Base-by-base conservation (phyloP, 192 early-diverging fungal genomes). In the Allomyces macrogynus region DNA sequence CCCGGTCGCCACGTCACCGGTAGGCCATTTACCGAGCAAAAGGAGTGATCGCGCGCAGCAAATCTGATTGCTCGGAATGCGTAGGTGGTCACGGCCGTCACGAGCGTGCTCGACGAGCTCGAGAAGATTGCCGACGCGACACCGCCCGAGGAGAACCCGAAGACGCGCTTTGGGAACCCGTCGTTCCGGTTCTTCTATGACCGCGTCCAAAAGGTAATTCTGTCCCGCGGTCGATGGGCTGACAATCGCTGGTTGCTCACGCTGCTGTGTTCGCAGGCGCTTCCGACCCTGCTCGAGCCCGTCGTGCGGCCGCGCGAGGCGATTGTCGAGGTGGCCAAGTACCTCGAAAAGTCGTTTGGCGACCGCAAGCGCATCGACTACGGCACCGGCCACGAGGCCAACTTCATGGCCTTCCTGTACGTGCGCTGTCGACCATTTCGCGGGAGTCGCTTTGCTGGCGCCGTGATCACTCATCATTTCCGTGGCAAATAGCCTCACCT, bases 311-410 rank as follows among this genome's bases (percentile, higher is more conserved):
- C 67, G 10, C 43, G 68, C 0, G 73, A 70, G 1, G 70, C 74
- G 27, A 69, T 76, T 5, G 67, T 73, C 23, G 86, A 89, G 69
- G 75, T 92, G 7, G 72, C 86, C 20, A 76, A 74, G 43, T 98
- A 98, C 77, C 78, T 90, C 64, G 62, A 81, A 22, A 83, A 92
- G 71, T 79, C 81, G 68, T 96, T 90, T 81, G 95, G 95, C 10
- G 89, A 92, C 69, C 81, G 87, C 12, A 86, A 82, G 65, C 84
- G 95, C 66, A 92, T 96, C 65, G 95, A 98, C 77, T 98, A 96
- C 77, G 95, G 95, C 25, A 93, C 92, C 7, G 93, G 95, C 10
- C 95, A 98, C 66, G 95, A 98, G 77, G 84, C 87, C 8, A 90
- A 88, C 67, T 95, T 98, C 64, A 77, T 92, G 57, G 83, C 82